Evolutionary conservation across 306 rosid genomes (phyloP).

Genomic region (Quercus variabilis): DNA sequence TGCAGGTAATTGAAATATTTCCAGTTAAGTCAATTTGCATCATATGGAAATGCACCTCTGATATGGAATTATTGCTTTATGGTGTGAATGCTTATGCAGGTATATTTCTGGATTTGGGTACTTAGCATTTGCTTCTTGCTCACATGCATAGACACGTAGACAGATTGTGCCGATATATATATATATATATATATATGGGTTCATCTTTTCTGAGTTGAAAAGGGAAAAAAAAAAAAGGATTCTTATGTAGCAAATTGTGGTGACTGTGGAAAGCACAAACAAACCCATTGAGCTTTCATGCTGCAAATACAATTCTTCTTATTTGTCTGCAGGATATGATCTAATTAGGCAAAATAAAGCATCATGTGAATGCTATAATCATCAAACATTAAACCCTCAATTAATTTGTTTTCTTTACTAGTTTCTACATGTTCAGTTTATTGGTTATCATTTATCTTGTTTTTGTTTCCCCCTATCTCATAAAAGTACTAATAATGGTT

Average conservation of each 20-base stretch:
- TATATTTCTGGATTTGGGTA: not conserved
- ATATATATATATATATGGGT: not conserved
- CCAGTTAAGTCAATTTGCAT: not conserved
- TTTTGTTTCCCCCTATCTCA: not conserved
- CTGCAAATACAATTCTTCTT: not conserved
- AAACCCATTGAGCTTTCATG: not conserved
- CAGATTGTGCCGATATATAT: too few species aligned
- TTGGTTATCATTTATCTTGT: not conserved
- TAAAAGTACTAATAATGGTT: not conserved
- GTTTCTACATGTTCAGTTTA: not conserved
- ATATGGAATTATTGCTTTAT: not conserved
- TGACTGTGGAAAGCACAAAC: not conserved
- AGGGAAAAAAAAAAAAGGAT: not conserved
- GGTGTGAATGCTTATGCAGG: not conserved
- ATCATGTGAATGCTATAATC: too few species aligned
- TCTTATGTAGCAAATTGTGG: not conserved
- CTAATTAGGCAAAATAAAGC: not conserved
- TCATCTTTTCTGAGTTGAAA: not conserved
- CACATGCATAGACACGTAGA: not conserved
- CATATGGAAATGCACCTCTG: not conserved
- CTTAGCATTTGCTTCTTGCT: not conserved
- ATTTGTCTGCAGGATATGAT: not conserved
- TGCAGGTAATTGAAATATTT: constrained; percentile 51
- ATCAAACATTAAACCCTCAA: too few species aligned
- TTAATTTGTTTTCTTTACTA: not conserved